These are phyloP conservation scores for Trichoderma polysporum DNA, from an alignment of 2,329 filamentous ascomycete species.

Conservation along the genomic window DNA sequence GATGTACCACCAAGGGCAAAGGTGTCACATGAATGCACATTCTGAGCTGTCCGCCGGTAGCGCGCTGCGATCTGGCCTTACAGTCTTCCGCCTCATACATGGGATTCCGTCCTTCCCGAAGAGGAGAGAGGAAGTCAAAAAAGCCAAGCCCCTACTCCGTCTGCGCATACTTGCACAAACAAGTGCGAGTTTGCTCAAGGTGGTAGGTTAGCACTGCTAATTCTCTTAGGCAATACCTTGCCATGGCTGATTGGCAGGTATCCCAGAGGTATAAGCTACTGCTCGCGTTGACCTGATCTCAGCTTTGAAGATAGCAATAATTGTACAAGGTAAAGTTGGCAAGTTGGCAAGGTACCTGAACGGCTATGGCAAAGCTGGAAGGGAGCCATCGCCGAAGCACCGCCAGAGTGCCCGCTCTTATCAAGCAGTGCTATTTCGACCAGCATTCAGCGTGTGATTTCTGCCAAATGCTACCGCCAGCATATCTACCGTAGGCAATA, in stretches of 20 bases:
- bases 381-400: no score
- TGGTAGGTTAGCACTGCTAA: constrained; percentile 19
- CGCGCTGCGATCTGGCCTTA: constrained; percentile 12
- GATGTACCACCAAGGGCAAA: background rate
- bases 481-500: background rate
- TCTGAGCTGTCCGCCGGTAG: constrained; percentile 13
- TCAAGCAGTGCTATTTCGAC: no score
- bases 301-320: no score
- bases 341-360: no score
- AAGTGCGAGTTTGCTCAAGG: background rate
- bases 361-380: no score
- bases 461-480: no score
- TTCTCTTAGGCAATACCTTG: background rate
- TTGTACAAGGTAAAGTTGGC: no score
- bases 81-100: constrained; percentile 6
- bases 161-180: background rate
- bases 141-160: background rate
- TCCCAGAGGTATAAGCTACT: background rate
- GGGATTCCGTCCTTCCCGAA: constrained; percentile 18
- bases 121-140: constrained; percentile 6
- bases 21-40: constrained; percentile 14
- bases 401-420: no score
- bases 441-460: no score
- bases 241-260: background rate
- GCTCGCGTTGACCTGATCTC: background rate